Conservation (phyloP, 495 filamentous ascomycete genomes). For the Cercophora newfieldiana region DNA sequence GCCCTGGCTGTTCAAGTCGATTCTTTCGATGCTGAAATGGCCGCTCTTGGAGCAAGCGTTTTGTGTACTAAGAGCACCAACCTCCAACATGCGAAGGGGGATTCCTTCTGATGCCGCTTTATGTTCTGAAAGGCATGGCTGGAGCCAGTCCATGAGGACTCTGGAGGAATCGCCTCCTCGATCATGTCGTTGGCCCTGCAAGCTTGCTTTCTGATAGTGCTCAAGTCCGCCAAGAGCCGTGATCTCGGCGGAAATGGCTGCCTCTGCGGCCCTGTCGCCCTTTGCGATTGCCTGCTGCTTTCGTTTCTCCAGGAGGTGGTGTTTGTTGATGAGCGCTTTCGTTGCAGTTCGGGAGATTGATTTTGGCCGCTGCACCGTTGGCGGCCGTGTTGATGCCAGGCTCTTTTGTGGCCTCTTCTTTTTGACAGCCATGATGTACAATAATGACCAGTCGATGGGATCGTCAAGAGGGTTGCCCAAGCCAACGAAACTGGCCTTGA, state of each 20-base stretch:
- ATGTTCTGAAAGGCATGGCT: constrained; percentile 38
- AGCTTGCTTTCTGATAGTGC: constrained; percentile 86
- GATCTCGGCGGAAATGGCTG: constrained; percentile 56
- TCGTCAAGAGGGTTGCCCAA: no score
- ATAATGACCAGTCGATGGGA: no score
- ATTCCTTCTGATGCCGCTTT: constrained; percentile 24
- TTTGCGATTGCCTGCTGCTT: constrained; percentile 64
- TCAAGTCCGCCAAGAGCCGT: constrained; percentile 70
- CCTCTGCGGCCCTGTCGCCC: constrained; percentile 59
- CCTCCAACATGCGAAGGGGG: constrained; percentile 70
- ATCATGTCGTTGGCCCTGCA: constrained; percentile 76
- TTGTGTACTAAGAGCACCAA: constrained; percentile 81
- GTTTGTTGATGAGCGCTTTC: constrained; percentile 75
- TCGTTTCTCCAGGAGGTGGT: constrained; percentile 82
- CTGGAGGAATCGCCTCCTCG: constrained; percentile 90
- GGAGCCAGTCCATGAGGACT: constrained; percentile 83
- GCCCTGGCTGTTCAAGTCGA: constrained; percentile 87
- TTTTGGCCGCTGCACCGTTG: constrained; percentile 48
- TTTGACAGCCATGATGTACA: constrained; percentile 27
- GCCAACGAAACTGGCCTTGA: not conserved
- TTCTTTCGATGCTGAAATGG: constrained; percentile 73
- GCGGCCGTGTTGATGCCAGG: constrained; percentile 71
- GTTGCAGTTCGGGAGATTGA: constrained; percentile 77
- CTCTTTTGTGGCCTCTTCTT: constrained; percentile 46
- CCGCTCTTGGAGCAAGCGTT: constrained; percentile 78